Conservation (phyloP, 768 basidiomycete species). For the Filobasidium wieringae region DNA sequence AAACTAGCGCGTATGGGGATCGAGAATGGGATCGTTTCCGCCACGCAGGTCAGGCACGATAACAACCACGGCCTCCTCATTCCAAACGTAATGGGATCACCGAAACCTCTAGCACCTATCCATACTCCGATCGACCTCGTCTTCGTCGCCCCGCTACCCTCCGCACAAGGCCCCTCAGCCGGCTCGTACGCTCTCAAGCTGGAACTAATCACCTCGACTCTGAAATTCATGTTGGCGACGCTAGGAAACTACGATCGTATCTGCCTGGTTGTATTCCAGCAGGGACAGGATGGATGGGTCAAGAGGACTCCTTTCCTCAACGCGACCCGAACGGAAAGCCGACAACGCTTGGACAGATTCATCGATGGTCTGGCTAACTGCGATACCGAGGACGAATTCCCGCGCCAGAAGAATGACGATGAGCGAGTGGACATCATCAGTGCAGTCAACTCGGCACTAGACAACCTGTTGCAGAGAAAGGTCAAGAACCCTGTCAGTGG, state of each 20-base stretch:
- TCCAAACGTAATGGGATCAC: neutral
- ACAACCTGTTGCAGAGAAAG: constrained; percentile 89
- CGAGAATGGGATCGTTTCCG: constrained; percentile 1
- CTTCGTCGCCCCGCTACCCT: constrained; percentile 69
- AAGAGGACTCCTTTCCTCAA: constrained; percentile 88
- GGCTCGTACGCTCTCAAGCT: constrained; percentile 53
- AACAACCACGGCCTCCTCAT: too few species aligned
- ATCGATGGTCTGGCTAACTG: constrained; percentile 53
- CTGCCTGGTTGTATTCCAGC: constrained; percentile 84
- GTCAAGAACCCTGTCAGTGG: constrained; percentile 78
- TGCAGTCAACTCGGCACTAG: constrained; percentile 95
- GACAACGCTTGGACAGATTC: constrained; percentile 60
- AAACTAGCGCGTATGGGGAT: constrained; percentile 15
- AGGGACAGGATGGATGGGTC: constrained; percentile 66
- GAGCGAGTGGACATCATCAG: constrained; percentile 96
- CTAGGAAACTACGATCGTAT: constrained; percentile 67
- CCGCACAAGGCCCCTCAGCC: constrained; percentile 51
- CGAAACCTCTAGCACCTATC: constrained; percentile 57
- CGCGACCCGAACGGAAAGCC: constrained; percentile 57
- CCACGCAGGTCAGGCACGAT: constrained; percentile 45
- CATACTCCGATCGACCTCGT: constrained; percentile 88
- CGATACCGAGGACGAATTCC: constrained; percentile 49
- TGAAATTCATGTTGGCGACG: constrained; percentile 73
- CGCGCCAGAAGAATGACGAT: constrained; percentile 65
- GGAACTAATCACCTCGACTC: constrained; percentile 73